Evolutionary conservation across 805 yeast genomes (phyloP).

Genomic region (Debaryomyces castellii): DNA sequence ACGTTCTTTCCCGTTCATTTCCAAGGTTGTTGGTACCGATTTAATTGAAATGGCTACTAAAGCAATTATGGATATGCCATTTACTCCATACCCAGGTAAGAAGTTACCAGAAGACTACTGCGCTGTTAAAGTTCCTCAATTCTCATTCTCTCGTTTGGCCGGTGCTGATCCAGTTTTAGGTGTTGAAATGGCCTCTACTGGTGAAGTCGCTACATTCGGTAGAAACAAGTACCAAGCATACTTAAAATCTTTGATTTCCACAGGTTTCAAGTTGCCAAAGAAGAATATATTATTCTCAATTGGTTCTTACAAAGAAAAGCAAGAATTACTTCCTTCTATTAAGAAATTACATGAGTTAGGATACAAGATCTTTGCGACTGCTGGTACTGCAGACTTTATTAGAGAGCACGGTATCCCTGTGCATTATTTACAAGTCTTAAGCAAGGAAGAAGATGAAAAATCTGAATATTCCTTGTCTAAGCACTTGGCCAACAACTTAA

Average conservation of each 20-base stretch:
- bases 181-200: constrained; percentile 99
- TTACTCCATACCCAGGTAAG: constrained; percentile 86
- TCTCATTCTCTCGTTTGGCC: constrained; percentile 92
- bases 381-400: constrained; percentile 98
- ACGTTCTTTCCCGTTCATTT: constrained; percentile 98
- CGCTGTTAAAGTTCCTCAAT: constrained; percentile 97
- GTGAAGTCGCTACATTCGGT: constrained; percentile 90
- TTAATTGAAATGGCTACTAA: constrained; percentile 96
- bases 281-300: constrained; percentile 90
- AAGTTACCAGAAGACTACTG: constrained; percentile 90
- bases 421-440: constrained; percentile 86
- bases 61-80: constrained; percentile 87
- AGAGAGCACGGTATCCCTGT: constrained; percentile 94
- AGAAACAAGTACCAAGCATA: constrained; percentile 96
- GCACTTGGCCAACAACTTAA: constrained; percentile 94
- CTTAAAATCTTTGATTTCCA: constrained; percentile 88
- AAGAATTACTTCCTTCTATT: constrained; percentile 87
- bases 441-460: constrained; percentile 74
- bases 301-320: constrained; percentile 96
- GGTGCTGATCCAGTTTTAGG: constrained; percentile 98
- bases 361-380: constrained; percentile 90
- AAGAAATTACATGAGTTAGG: constrained; percentile 79
- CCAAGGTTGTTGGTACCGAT: constrained; percentile 95
- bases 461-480: constrained; percentile 93
- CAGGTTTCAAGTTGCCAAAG: constrained; percentile 94